Evolutionary conservation across 164 flowering plant genomes (phyloP).

Genomic region (Euptelea pleiosperma): DNA sequence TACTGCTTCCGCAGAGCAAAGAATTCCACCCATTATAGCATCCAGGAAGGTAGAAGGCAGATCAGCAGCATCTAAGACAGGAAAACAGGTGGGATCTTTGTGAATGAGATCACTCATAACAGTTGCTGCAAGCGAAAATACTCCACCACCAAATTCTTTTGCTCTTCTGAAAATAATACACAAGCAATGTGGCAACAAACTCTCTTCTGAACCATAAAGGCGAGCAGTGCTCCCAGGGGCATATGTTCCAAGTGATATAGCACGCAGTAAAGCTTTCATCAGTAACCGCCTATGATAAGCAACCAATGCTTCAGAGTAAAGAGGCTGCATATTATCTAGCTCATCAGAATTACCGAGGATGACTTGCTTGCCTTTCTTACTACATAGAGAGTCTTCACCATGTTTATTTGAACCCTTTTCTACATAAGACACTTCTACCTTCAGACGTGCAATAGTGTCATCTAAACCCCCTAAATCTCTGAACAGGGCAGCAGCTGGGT

Average conservation of each 20-base stretch:
- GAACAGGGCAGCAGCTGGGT: conserved; percentile 84
- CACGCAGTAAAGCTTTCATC: conserved; percentile 83
- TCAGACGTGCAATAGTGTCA: conserved; percentile 76
- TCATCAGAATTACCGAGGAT: conserved; percentile 35
- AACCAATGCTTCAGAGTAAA: conserved; percentile 74
- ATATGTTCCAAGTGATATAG: conserved; percentile 90
- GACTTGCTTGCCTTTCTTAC: conserved; percentile 34
- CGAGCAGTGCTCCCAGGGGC: conserved; percentile 77
- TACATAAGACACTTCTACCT: conserved; percentile 66
- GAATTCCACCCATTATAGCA: conserved; percentile 79
- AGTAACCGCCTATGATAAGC: conserved; percentile 68
- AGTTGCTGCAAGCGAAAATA: conserved; percentile 88
- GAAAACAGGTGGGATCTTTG: conserved; percentile 83
- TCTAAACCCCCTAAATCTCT: conserved; percentile 92
- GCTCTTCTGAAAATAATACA: conserved; percentile 71
- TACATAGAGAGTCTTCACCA: conserved; percentile 37
- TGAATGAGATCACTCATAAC: conserved; percentile 96
- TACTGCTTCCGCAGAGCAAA: conserved; percentile 84
- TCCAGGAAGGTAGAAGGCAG: conserved; percentile 82
- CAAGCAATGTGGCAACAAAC: conserved; percentile 72
- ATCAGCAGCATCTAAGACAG: conserved; percentile 73
- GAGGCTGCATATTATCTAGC: conserved; percentile 49
- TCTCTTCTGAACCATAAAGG: conserved; percentile 71
- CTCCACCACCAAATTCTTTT: conserved; percentile 95
- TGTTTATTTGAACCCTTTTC: conserved; percentile 53